Base-by-base conservation (phyloP, 2,329 filamentous ascomycete species). In the Fusarium nanum region DNA sequence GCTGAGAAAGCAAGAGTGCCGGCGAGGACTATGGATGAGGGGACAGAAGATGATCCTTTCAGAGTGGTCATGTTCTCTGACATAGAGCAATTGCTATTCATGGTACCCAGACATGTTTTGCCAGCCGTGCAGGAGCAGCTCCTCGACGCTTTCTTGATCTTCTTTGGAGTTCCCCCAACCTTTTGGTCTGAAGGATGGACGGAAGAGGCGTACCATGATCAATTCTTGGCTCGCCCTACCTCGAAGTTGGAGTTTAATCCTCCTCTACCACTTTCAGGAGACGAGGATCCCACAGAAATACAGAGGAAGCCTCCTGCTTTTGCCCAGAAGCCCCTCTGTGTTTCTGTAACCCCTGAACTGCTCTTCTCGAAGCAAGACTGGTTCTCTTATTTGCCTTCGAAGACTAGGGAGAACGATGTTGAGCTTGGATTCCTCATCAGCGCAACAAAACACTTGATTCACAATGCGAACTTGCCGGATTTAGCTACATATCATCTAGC, bases 21-120 rank as follows among this genome's bases (percentile, higher is more conserved):
- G 8, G 92, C 92, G 18, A 88, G 92, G 50, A 91, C 91, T 1
- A 83, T 92, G 64, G 93, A 98, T 76, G 89, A 93, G 27, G 85
- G 88, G 3, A 87, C 86, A 18, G 91, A 93, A 68, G 91, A 94
- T 62, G 95, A 98, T 74, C 92, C 93, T 1, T 97, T 92, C 71
- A 87, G 94, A 37, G 88, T 96, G 6, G 87, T 97, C 47, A 87
- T 98, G 75, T 94, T 90, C 72, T 87, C 89, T 0, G 96, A 98
- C 76, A 83, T 98, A 22, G 82, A 88, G 66, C 84, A 87, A 1
- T 84, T 92, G 28, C 76, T 97, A 3, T 81, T 89, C 32, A 73
- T 81, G 52, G 78, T 91, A 7, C 87, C 88, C 0, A 53, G 68
- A 0, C 32, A 56, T 7, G 76, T 76, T 27, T 71, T 84, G 60